Conservation (phyloP, 2,329 filamentous ascomycete genomes). For the Talaromyces marneffei region DNA sequence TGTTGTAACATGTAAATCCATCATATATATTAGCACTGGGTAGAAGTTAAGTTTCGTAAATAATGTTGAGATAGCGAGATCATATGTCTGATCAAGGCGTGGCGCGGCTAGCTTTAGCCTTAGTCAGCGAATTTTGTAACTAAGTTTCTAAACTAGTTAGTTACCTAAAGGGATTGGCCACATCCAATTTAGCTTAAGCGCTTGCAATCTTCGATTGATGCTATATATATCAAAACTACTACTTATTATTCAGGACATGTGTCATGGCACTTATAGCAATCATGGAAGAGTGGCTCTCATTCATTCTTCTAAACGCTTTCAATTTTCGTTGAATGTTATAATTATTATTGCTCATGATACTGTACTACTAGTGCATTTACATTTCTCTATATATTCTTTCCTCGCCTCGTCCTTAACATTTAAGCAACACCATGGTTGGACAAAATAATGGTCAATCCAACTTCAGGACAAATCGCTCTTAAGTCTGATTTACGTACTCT, state of each 20-base stretch:
- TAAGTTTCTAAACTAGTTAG: too few relatives aligned
- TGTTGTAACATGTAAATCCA: conserved; percentile 7
- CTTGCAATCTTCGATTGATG: neutral
- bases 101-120: too few relatives aligned
- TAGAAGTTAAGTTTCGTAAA: neutral
- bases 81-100: neutral
- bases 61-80: neutral
- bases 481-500: neutral
- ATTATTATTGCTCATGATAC: neutral
- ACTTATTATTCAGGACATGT: neutral
- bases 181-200: neutral
- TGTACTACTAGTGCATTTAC: neutral
- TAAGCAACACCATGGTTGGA: neutral
- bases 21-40: neutral
- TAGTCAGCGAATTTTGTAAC: too few relatives aligned
- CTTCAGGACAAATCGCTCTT: neutral
- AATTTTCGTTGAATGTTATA: neutral
- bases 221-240: neutral
- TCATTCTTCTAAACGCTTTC: neutral
- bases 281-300: neutral
- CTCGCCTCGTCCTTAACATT: neutral
- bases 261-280: neutral
- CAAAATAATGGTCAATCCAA: neutral
- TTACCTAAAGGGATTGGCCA: too few relatives aligned
- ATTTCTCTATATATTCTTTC: neutral